Base-by-base conservation (phyloP, 176 grass and related monocot species). In the Oryza coarctata region DNA sequence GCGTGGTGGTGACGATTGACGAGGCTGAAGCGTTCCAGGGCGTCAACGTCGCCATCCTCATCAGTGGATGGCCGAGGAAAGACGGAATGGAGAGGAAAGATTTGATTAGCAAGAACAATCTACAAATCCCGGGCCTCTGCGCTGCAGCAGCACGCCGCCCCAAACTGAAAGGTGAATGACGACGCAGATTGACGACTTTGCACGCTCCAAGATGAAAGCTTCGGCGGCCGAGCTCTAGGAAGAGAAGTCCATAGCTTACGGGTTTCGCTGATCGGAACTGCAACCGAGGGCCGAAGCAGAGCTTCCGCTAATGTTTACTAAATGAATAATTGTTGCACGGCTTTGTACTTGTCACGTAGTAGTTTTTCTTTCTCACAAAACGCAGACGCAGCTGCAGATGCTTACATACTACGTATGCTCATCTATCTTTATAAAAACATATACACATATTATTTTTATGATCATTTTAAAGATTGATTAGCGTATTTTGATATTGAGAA, bases 61-160 rank as follows among this genome's bases (percentile, higher is more conserved):
- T 97, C 82, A 89, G 84, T 1, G 91, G 94, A 2, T 88, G 44
- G 73, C 89, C 82, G 63, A 87, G 91, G 83, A 84, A 31, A 68
- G 78, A 91, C 63, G 94, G 91, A 65, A 97, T 94, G 91, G 82
- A 93, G 83, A 88, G 91, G 70, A 97, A 91, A 55, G 86, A 94
- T 31, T 68, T 97, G 50, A 86, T 94, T 57, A 71, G 78, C 69
- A 91, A 90, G 70, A 91, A 97, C 87, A 7, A 92, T 90, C 63
- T 97, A 91, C 91, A 94, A 80, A 75, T 82, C 65, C 17, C 94
- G 93, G 73, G 94, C 89, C 70, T 74, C 77, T 10, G 86, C 86
- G 33, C 40, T 97, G 70, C 91, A 93, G 77, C 45, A 87, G 63
- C 71, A 87, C 61, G 90, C 93, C 50, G 93, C 93, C 27, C 79